Base-by-base conservation (phyloP, 2,329 filamentous ascomycete genomes). In the Talaromyces sp. region DNA sequence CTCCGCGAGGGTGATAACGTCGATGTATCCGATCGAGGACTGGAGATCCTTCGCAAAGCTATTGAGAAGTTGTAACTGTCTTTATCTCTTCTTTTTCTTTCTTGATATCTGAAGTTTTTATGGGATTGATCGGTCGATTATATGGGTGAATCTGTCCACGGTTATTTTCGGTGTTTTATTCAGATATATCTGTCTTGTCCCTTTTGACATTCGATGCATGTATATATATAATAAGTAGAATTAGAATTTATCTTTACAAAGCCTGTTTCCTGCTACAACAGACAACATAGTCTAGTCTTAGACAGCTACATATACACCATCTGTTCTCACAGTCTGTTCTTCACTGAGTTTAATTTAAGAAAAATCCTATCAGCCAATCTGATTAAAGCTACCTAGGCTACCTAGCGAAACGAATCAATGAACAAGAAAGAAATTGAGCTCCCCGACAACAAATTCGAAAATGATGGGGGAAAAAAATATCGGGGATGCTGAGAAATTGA, bases 31-130 rank as follows among this genome's bases (percentile, higher is more conserved):
- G 79, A 82, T 59, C 73, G 76, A 60, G 79, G 80, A 5, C 66
- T 86, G 52, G 81, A 84, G 53, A 80, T 85, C 28, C 65, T 86
- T 64, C 75, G 79, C 48, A 80, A 77, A 66, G 82, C 82, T 55
- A 81, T 86, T 62, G 80, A 80, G 58, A 75, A 75, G 19, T 57
- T 63, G 52, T 58, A 60, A 21, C 50, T 3, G 51, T 46, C 33
- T 31, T 39, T 6, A 9, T 48, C 5, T 10, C 17, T 15, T 22
- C 8, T 19, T 35, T 50, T 22, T 50, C 19, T 28, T 21, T 19
- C n/a, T 39, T 10, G 6, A 41, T 41, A 5, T 51, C 33, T 35
- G 17, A 10, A n/a, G 9, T 11, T 35, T 40, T 13, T 19, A 8
- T 19, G 17, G 25, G 9, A 2, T 21, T 21, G 25, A 33, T 33